A percentile compares a stretch with the other conserved stretches of the same genome.
Conservation (phyloP, 768 basidiomycete genomes). For the Butyriboletus loyo region DNA sequence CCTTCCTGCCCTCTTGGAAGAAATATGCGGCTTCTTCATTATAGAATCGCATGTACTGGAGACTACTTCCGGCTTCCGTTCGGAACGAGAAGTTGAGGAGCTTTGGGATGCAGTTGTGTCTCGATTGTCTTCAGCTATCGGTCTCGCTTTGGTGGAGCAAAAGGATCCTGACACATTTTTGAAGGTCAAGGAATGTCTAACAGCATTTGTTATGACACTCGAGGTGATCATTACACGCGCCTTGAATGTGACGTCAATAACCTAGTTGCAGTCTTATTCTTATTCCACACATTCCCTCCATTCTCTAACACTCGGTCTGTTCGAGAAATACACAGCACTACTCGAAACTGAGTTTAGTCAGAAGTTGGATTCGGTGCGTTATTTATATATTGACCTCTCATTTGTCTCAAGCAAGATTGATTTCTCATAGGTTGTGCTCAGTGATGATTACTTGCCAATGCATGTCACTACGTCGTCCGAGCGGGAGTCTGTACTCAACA, state of each 20-base stretch:
- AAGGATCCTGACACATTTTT: slow-evolving; percentile 80
- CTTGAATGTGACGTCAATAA: not conserved
- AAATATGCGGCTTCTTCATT: slow-evolving; percentile 97
- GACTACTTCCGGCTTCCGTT: slow-evolving; percentile 88
- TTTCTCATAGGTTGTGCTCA: slow-evolving; percentile 61
- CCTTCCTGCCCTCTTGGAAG: slow-evolving; percentile 78
- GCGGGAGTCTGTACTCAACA: slow-evolving; percentile 68
- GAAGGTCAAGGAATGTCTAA: slow-evolving; percentile 76
- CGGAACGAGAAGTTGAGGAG: slow-evolving; percentile 86
- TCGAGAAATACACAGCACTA: slow-evolving; percentile 84
- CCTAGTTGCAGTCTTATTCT: slow-evolving; percentile 63
- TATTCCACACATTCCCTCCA: slow-evolving; percentile 85
- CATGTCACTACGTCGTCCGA: slow-evolving; percentile 58
- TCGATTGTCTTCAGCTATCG: slow-evolving; percentile 70
- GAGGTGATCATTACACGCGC: slow-evolving; percentile 53
- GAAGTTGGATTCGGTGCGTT: slow-evolving; percentile 74
- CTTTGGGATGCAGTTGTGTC: slow-evolving; percentile 87
- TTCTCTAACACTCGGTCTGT: slow-evolving; percentile 79
- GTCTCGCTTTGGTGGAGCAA: slow-evolving; percentile 67
- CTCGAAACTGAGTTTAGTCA: slow-evolving; percentile 77
- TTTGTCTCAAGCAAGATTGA: not conserved
- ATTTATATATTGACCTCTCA: not conserved
- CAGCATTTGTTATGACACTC: slow-evolving; percentile 86
- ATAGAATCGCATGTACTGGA: slow-evolving; percentile 90
- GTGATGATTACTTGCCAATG: slow-evolving; percentile 92